Evolutionary conservation across 371 early-diverging fungal genomes (phyloP).

Genomic region (Actinomortierella wolfii): DNA sequence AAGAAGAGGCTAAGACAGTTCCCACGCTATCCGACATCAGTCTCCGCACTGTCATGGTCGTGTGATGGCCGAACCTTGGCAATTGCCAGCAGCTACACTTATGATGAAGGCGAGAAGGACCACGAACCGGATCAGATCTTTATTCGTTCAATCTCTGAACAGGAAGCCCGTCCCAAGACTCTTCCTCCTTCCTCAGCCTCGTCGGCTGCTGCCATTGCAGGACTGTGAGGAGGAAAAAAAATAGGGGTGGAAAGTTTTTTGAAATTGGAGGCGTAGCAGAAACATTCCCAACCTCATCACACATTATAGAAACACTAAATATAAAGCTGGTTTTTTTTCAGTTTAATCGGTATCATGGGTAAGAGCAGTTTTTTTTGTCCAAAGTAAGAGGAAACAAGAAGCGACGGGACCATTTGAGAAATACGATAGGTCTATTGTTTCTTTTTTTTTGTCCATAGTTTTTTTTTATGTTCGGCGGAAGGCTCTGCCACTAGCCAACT

Average conservation of each 20-base stretch:
- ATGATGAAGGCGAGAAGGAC: slow-evolving; percentile 92
- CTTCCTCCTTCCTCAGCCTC: slow-evolving; percentile 36
- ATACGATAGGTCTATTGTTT: neutral
- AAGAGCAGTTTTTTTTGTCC: too few relatives aligned
- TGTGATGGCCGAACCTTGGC: slow-evolving; percentile 82
- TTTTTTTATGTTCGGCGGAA: slow-evolving; percentile 29
- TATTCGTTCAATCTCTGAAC: slow-evolving; percentile 72
- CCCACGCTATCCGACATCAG: slow-evolving; percentile 82
- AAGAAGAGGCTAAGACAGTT: slow-evolving; percentile 86
- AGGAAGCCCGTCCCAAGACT: slow-evolving; percentile 69
- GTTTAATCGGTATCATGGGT: too few relatives aligned
- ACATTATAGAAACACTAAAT: too few relatives aligned
- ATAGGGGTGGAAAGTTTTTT: too few relatives aligned
- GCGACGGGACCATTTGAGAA: too few relatives aligned
- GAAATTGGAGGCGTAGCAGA: too few relatives aligned
- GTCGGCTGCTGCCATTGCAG: slow-evolving; percentile 14
- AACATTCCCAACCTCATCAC: too few relatives aligned
- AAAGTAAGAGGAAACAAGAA: too few relatives aligned
- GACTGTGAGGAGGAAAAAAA: too few relatives aligned
- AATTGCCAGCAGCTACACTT: slow-evolving; percentile 90
- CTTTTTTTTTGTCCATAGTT: neutral
- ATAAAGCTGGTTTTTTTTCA: too few relatives aligned
- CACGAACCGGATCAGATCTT: slow-evolving; percentile 84
- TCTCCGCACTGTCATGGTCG: slow-evolving; percentile 83
- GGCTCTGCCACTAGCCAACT: slow-evolving; percentile 50